Percentiles rank a stretch among this genome's conserved stretches.
Evolutionary conservation across 1,139 yeast genomes (phyloP).

Genomic region (Debaryomycetaceae sp.): DNA sequence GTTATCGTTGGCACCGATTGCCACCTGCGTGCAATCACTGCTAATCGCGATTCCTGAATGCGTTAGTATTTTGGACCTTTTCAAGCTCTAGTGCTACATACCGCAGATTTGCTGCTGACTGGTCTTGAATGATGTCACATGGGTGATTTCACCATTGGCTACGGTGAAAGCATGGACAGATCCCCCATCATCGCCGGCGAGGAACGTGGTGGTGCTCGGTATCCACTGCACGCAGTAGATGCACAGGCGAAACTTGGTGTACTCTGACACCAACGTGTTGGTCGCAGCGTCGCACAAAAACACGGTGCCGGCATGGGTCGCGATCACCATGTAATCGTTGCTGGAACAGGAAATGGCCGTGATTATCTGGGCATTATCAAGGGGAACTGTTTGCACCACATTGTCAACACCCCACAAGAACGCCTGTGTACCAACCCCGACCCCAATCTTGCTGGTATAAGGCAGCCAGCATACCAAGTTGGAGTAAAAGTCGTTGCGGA

Average conservation of each 20-base stretch:
- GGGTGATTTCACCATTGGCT: conserved; percentile 5
- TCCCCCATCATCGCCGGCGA: conserved; percentile 66
- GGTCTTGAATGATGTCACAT: conserved; percentile 25
- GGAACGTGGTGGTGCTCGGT: conserved; percentile 29
- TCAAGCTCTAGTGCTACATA: conserved; percentile 8
- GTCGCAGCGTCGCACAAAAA: conserved; percentile 12
- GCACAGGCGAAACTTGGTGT: conserved; percentile 14
- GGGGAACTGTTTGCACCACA: conserved; percentile 26
- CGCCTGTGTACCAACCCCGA: conserved; percentile 54
- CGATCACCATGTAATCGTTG: conserved; percentile 41
- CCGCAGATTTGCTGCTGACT: conserved; percentile 67
- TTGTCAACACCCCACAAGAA: conserved; percentile 55
- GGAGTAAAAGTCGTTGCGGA: conserved; percentile 73
- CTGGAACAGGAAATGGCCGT: conserved; percentile 51
- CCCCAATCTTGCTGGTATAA: conserved; percentile 43
- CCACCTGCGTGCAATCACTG: conserved; percentile 35
- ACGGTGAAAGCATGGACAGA: conserved; percentile 37
- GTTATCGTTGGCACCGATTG: conserved; percentile 70
- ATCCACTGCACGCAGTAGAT: conserved; percentile 60
- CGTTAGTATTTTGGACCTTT: conserved; percentile 2
- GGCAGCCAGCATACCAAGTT: conserved; percentile 70
- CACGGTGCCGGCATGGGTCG: conserved; percentile 25
- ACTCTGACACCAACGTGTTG: not conserved
- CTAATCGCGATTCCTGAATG: conserved; percentile 42
- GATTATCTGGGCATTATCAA: conserved; percentile 25